A percentile compares a stretch with the other conserved stretches of the same genome.
phyloP scores from a whole-genome alignment of 768 basidiomycete species.

The Omphalotus guepiniiformis region DNA sequence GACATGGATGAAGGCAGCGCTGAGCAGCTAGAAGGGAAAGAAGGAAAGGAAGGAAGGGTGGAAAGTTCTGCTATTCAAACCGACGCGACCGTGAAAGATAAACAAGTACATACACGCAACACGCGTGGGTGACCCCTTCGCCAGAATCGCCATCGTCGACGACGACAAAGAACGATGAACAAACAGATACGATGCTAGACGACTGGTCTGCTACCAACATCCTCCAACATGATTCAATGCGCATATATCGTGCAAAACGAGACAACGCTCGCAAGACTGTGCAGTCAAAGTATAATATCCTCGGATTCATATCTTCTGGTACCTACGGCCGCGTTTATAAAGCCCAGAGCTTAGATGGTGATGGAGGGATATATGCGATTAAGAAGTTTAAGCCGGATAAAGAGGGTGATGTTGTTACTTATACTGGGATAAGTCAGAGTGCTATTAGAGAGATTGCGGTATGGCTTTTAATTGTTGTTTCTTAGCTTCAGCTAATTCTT shows the following conservation, averaged over 20 bases:
- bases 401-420: conserved; percentile 92
- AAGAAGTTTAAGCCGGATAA: conserved; percentile 99
- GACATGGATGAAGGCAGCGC: too few relatives aligned
- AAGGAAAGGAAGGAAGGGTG: too few relatives aligned
- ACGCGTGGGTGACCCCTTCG: too few relatives aligned
- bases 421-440: conserved; percentile 97
- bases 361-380: conserved; percentile 81
- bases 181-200: too few relatives aligned
- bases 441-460: conserved; percentile 96
- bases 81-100: too few relatives aligned
- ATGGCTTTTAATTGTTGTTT: conserved; percentile 20
- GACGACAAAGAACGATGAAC: too few relatives aligned
- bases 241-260: conserved; percentile 73
- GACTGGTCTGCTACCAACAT: conserved; percentile 30
- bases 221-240: conserved; percentile 79
- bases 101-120: too few relatives aligned
- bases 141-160: too few relatives aligned
- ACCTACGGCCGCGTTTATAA: conserved; percentile 99
- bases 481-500: conserved; percentile 13
- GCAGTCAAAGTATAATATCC: conserved; percentile 80
- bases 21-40: too few relatives aligned
- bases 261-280: conserved; percentile 67
- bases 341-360: conserved; percentile 72
- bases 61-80: too few relatives aligned
- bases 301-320: conserved; percentile 97